Evolutionary conservation across 495 filamentous ascomycete species (phyloP), one percentile per base, ranked within the genome.

Genomic region (Thermochaetoides thermophila): DNA sequence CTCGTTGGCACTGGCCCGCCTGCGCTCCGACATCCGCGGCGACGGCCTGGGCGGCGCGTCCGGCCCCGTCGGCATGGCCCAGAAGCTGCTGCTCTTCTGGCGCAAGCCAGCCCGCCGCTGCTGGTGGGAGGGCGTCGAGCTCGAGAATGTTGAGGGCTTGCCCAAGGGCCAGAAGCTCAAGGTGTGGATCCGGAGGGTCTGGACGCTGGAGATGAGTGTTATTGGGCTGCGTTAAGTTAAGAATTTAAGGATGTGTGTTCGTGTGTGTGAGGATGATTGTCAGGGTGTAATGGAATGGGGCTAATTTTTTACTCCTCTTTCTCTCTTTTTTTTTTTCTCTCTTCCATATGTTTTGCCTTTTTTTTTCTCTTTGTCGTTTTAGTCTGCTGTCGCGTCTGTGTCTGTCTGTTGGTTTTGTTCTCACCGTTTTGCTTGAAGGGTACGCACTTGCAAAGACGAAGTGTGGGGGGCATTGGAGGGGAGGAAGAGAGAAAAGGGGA

Each of bases 81-180:
- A 99, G 57, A 99, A 99, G 62, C 73, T 99, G 26, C 67, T 99
- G 11, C 68, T 99, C 1, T 99, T 99, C 62, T 99, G 89, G 89
- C 69, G 89, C 40, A 99, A 99, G 55, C 89, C 89, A 6, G 89
- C 89, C 16, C 69, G 89, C 29, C 68, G 89, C 51, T 99, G 89
- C 63, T 99, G 89, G 89, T 99, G 89, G 89, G 89, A 96, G 53
- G 91, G 89, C 7, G 78, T 95, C n/a, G 87, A 95, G 48, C 64
- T 99, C 14, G 71, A 84, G 12, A 59, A 78, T 34, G 81, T 99
- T 10, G 91, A 94, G 30, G 89, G 89, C 8, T 73, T 95, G 7
- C 31, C 39, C 11, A 76, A 92, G 22, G 91, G 89, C 17, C 37
- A 48, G 39, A 81, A 76, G 45, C 62, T 99, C 48, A 99, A 96